Conservation (phyloP, 257 asterid species). For the Solanum phureja region DNA sequence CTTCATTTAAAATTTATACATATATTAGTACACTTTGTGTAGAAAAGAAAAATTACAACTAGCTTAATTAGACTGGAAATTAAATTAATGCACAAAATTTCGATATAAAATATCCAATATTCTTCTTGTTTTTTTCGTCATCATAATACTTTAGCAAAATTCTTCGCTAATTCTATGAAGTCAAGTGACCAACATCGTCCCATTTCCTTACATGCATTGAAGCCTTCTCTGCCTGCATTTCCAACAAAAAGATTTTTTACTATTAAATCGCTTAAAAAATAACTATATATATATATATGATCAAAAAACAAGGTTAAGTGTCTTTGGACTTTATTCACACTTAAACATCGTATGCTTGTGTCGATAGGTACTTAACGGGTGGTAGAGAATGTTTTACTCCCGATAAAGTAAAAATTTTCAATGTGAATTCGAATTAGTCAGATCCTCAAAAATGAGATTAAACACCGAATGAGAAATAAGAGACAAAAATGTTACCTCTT, state of each 20-base stretch:
- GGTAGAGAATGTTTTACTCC: neutral
- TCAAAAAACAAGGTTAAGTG: no score
- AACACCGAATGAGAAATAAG: neutral
- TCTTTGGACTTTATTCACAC: neutral
- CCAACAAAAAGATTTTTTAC: neutral
- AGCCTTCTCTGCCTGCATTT: constrained; percentile 6
- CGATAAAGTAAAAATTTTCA: fast-evolving
- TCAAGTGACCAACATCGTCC: neutral
- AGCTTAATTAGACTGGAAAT: neutral
- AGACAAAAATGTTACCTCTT: constrained; percentile 19
- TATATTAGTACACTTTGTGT: neutral
- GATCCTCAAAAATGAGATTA: neutral
- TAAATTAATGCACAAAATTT: neutral
- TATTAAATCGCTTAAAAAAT: neutral
- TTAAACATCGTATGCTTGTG: neutral
- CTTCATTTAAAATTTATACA: neutral
- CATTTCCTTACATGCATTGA: neutral
- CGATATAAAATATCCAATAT: neutral
- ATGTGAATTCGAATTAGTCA: neutral
- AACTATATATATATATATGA: neutral
- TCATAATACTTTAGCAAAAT: neutral
- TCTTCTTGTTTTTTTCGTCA: neutral
- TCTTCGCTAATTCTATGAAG: neutral
- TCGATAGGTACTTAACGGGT: neutral
- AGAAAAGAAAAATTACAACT: neutral